Percentiles rank a stretch among this genome's conserved stretches.
These are phyloP conservation scores for Alternaria solani DNA, from an alignment of 2,329 filamentous ascomycete species.

Conservation along the genomic window DNA sequence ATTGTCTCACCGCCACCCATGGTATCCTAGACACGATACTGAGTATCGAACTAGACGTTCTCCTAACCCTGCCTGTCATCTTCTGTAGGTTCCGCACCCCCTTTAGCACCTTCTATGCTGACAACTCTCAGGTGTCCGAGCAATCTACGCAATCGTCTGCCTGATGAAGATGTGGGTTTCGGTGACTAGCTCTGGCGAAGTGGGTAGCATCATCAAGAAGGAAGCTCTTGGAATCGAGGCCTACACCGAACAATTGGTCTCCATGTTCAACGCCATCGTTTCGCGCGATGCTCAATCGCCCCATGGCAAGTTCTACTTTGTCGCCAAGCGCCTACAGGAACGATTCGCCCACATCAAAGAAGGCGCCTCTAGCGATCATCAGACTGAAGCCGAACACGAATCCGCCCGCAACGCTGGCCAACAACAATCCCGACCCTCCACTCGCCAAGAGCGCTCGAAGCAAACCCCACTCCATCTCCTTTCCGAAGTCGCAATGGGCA, in stretches of 20 bases:
- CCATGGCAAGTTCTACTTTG: constrained; percentile 58
- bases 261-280: constrained; percentile 56
- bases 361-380: constrained; percentile 47
- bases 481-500: constrained; percentile 52
- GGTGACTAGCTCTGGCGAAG: constrained; percentile 58
- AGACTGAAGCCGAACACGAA: constrained; percentile 33
- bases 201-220: constrained; percentile 59
- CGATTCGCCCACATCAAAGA: constrained; percentile 56
- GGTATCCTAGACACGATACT: constrained; percentile 60
- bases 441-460: constrained; percentile 40
- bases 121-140: constrained; percentile 56
- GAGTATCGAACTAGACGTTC: constrained; percentile 55
- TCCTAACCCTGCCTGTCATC: constrained; percentile 56
- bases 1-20: constrained; percentile 57
- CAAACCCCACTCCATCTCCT: constrained; percentile 51
- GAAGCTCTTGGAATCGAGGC: constrained; percentile 58
- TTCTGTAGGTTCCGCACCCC: constrained; percentile 46
- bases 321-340: constrained; percentile 55
- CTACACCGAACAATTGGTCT: constrained; percentile 57
- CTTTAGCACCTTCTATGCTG: constrained; percentile 16
- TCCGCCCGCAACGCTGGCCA: constrained; percentile 28
- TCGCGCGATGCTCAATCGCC: constrained; percentile 52
- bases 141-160: constrained; percentile 65
- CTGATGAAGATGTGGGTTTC: constrained; percentile 69
- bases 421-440: constrained; percentile 21